A percentile compares a stretch with the other conserved stretches of the same genome.
Evolutionary conservation across 2,329 filamentous ascomycete species (phyloP).

Genomic region (Pseudohalonectria lignicola): DNA sequence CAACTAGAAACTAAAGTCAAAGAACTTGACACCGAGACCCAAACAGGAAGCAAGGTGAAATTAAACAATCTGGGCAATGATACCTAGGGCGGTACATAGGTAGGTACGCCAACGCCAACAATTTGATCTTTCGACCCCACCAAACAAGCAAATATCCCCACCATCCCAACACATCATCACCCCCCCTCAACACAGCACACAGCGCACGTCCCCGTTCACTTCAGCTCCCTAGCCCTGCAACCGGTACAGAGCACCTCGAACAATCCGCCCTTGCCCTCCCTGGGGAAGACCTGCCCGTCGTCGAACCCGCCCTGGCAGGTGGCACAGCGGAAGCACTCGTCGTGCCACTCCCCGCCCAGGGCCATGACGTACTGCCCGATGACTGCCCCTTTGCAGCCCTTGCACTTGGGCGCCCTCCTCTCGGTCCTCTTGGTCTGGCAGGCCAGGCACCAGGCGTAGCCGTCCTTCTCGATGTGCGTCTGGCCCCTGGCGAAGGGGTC

Average conservation of each 20-base stretch:
- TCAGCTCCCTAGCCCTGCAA: slow-evolving; percentile 50
- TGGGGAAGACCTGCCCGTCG: slow-evolving; percentile 55
- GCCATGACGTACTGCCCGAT: slow-evolving; percentile 85
- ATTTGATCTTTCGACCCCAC: too few species aligned
- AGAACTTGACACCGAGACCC: too few species aligned
- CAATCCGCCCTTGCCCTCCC: slow-evolving; percentile 31
- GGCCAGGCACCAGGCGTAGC: slow-evolving; percentile 90
- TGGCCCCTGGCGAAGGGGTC: slow-evolving; percentile 73
- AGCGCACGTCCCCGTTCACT: too few species aligned
- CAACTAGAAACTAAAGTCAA: too few species aligned
- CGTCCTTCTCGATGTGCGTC: slow-evolving; percentile 84
- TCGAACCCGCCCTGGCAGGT: slow-evolving; percentile 49
- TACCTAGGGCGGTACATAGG: too few species aligned
- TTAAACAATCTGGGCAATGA: too few species aligned
- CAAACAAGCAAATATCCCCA: too few species aligned
- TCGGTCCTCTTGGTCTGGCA: slow-evolving; percentile 92
- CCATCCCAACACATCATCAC: slow-evolving; percentile 13
- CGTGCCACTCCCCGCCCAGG: slow-evolving; percentile 87
- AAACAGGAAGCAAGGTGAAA: too few species aligned
- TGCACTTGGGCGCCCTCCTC: slow-evolving; percentile 77
- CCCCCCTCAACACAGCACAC: too few species aligned
- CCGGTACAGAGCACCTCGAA: slow-evolving; percentile 48
- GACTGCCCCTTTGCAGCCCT: slow-evolving; percentile 72
- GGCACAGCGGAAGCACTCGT: slow-evolving; percentile 77
- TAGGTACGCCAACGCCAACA: too few species aligned